Conservation (phyloP, 176 grass and related monocot species). For the Oryza officinalis region DNA sequence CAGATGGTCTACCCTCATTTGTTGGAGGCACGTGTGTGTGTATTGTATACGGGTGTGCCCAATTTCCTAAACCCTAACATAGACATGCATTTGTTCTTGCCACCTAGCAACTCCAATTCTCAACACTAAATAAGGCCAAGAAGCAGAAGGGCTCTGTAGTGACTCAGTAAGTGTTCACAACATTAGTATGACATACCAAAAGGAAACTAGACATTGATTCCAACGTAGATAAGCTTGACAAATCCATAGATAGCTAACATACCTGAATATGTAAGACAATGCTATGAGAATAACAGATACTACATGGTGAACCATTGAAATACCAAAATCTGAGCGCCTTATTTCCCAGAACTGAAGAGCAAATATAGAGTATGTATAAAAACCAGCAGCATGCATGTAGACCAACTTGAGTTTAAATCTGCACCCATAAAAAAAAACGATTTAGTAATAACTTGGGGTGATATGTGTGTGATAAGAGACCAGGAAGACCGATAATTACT, state of each 20-base stretch:
- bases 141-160: neutral
- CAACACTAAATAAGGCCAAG: neutral
- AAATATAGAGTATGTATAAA: slow-evolving; percentile 86
- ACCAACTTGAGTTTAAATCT: slow-evolving; percentile 75
- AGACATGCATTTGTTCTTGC: slow-evolving; percentile 14
- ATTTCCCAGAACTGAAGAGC: slow-evolving; percentile 87
- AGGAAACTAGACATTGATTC: neutral
- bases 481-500: neutral
- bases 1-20: neutral
- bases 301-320: slow-evolving; percentile 83
- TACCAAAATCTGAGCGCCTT: slow-evolving; percentile 70
- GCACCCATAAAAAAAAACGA: neutral
- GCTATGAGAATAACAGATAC: slow-evolving; percentile 64
- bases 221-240: neutral
- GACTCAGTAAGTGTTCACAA: neutral
- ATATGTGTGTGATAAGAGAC: neutral
- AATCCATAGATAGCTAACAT: slow-evolving; percentile 18
- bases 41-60: neutral
- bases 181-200: neutral
- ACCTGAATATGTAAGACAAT: slow-evolving; percentile 92
- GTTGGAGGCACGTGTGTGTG: neutral
- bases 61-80: slow-evolving; percentile 1
- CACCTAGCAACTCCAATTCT: neutral
- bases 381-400: slow-evolving; percentile 86
- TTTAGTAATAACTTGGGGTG: neutral